These are phyloP conservation scores for Waltergamsia citrina DNA, from an alignment of 2,329 filamentous ascomycete genomes.

Conservation along the genomic window DNA sequence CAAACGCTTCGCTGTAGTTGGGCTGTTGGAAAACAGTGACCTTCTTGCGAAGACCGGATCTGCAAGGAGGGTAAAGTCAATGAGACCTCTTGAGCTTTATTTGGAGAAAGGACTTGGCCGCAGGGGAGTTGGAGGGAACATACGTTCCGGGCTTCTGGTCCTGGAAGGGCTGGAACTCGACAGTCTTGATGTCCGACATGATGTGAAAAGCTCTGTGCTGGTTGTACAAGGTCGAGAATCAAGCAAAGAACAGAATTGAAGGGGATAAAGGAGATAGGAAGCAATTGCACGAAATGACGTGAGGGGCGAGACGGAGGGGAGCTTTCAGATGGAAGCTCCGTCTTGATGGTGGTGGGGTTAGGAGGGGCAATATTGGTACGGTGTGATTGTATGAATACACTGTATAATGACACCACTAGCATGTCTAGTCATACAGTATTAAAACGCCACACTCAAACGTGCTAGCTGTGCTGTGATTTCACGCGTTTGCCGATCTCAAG, in stretches of 20 bases:
- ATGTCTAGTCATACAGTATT: neutral
- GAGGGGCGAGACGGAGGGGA: conserved; percentile 4
- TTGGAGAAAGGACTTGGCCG: conserved; percentile 18
- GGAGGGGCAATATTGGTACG: conserved; percentile 6
- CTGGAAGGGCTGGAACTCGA: conserved; percentile 75
- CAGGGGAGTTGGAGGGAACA: conserved; percentile 31
- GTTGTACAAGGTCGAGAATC: conserved; percentile 2
- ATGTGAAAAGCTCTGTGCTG: conserved; percentile 3
- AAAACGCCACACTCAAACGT: too few relatives aligned
- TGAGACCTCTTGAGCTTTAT: neutral
- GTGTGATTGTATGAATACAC: neutral
- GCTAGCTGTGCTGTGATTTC: too few relatives aligned
- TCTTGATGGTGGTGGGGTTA: conserved; percentile 4
- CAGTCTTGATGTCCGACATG: conserved; percentile 62
- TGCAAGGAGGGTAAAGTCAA: conserved; percentile 24
- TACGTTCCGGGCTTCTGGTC: conserved; percentile 99
- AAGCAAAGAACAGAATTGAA: conserved; percentile 6
- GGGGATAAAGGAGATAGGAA: conserved; percentile 8
- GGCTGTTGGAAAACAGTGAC: conserved; percentile 94
- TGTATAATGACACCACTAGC: neutral
- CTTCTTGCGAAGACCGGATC: conserved; percentile 97
- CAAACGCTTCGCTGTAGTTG: conserved; percentile 93
- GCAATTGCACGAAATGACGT: conserved; percentile 3
- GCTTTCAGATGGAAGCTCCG: conserved; percentile 2
- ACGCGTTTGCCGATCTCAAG: too few relatives aligned